Conservation (phyloP, 2,329 filamentous ascomycete genomes). For the Fusarium sp. region DNA sequence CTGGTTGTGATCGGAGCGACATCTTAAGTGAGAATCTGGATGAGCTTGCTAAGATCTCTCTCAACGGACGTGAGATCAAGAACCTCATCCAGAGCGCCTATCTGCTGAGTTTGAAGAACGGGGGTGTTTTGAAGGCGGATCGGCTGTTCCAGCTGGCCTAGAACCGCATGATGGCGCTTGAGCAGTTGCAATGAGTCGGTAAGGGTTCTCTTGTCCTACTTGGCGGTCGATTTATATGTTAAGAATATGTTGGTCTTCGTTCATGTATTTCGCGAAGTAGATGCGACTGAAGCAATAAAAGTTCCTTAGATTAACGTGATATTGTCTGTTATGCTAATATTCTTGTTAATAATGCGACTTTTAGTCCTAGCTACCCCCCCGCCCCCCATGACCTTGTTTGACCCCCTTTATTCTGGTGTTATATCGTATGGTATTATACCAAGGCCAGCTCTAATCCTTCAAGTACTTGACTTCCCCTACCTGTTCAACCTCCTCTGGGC, state of each 20-base stretch:
- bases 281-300: neutral
- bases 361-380: too few relatives aligned
- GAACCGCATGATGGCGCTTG: constrained; percentile 43
- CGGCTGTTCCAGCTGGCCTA: constrained; percentile 49
- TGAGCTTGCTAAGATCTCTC: constrained; percentile 52
- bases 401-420: too few relatives aligned
- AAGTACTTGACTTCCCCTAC: too few relatives aligned
- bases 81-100: constrained; percentile 57
- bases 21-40: constrained; percentile 45
- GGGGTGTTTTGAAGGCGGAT: constrained; percentile 45
- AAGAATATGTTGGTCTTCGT: too few relatives aligned
- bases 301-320: neutral
- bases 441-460: too few relatives aligned
- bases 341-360: too few relatives aligned
- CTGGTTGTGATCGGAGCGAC: constrained; percentile 44
- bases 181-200: neutral
- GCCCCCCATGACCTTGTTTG: too few relatives aligned
- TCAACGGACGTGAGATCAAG: constrained; percentile 64
- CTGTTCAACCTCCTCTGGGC: too few relatives aligned
- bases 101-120: constrained; percentile 49
- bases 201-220: neutral
- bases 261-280: neutral
- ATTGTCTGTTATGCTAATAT: too few relatives aligned
- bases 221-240: neutral
- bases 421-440: too few relatives aligned